Base-by-base conservation (phyloP, 2,329 filamentous ascomycete genomes). In the Aspergillus uvarum region DNA sequence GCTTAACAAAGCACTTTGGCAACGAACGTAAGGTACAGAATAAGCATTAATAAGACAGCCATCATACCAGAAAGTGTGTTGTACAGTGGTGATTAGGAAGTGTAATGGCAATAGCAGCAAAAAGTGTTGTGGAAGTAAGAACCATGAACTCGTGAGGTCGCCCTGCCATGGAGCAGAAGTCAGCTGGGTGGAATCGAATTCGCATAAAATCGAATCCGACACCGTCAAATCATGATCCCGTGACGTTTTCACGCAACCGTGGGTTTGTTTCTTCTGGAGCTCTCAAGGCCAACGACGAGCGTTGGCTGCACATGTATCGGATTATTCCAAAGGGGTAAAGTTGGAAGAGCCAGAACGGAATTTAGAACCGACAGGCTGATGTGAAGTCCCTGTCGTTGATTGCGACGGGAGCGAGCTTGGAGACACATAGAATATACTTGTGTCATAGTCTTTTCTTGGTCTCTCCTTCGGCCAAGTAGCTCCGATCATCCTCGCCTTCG, bases 401-500 rank as follows among this genome's bases (percentile, higher is more conserved):
- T 35, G 14, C 8, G 16, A 44, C 3, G 5, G 16, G 31, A 32
- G 14, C 6, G 16, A 19, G 38, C 16, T n/a, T 44, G 14, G 7
- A 19, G 38, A 19, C 38, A 16, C 14, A 19, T 6, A 19, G 5
- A 35, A 22, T 7, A 22, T 24, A 44, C 2, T 12, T 29, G 38
- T 21, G 54, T 74, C 67, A 79, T 54, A 76, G 60, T 19, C 70
- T 65, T 66, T 80, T 80, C 67, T 77, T 77, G 59, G 64, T 70
- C 38, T 68, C 59, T 21, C 66, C 67, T 11, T 74, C 68, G 24
- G 72, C 63, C 26, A 71, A 59, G 60, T 81, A 81, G n/a, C 70
- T 71, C 60, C 79, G 73, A 59, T 81, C 79, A 68, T 81, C 79
- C 3, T 79, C 72, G 11, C 85, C 86, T 73, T 89, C 87, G 2